Conservation (phyloP, 2,329 filamentous ascomycete genomes). For the Eutypa lata region DNA sequence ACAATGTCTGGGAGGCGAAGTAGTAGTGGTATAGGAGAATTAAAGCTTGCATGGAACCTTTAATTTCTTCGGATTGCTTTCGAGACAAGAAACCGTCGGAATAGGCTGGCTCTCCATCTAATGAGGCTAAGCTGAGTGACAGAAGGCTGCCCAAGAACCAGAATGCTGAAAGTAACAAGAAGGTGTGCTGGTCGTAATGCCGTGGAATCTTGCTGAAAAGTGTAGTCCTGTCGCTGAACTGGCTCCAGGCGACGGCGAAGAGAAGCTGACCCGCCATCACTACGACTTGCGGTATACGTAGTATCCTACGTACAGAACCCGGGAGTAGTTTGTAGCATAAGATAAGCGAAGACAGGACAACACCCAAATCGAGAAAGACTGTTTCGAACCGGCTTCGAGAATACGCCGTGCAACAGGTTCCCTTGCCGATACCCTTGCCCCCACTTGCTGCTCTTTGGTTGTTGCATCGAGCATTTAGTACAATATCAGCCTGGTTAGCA, state of each 20-base stretch:
- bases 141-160: slow-evolving; percentile 22
- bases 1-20: slow-evolving; percentile 44
- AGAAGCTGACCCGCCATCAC: slow-evolving; percentile 17
- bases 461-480: slow-evolving; percentile 56
- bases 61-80: slow-evolving; percentile 62
- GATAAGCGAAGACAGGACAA: slow-evolving; percentile 22
- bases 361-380: slow-evolving; percentile 26
- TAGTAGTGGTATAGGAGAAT: slow-evolving; percentile 56
- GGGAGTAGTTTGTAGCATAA: slow-evolving; percentile 18
- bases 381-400: slow-evolving; percentile 33
- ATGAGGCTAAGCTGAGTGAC: slow-evolving; percentile 1
- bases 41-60: slow-evolving; percentile 62
- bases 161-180: slow-evolving; percentile 22
- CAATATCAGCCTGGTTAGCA: slow-evolving; percentile 46
- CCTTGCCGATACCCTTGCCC: slow-evolving; percentile 40
- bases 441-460: slow-evolving; percentile 29
- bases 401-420: slow-evolving; percentile 52
- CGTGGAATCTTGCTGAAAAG: slow-evolving; percentile 51
- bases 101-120: background rate
- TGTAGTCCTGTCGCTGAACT: slow-evolving; percentile 51
- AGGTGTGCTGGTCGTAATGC: slow-evolving; percentile 32
- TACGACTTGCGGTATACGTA: slow-evolving; percentile 2
- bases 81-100: slow-evolving; percentile 43
- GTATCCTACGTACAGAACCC: slow-evolving; percentile 7
- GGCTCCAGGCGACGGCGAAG: slow-evolving; percentile 40